Evolutionary conservation across 2,329 filamentous ascomycete species (phyloP).

Genomic region (Alternaria postmessia): DNA sequence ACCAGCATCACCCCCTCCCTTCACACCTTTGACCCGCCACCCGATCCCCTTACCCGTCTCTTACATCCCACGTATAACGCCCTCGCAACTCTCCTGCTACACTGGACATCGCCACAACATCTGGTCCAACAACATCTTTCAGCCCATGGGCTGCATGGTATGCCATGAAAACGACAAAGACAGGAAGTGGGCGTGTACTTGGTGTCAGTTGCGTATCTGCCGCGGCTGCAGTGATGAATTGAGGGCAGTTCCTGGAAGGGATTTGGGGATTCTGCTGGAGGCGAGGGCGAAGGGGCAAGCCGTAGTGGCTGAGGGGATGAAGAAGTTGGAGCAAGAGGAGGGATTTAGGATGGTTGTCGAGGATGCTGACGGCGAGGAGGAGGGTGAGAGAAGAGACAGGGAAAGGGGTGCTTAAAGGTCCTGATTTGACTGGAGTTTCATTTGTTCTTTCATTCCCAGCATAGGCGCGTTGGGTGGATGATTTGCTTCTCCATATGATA

Average conservation of each 20-base stretch:
- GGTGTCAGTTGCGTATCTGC: constrained; percentile 50
- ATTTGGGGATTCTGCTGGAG: constrained; percentile 30
- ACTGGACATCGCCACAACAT: constrained; percentile 37
- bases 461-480: neutral
- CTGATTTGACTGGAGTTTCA: neutral
- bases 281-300: constrained; percentile 12
- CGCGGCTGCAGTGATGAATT: constrained; percentile 38
- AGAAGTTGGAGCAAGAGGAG: neutral
- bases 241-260: constrained; percentile 23
- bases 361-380: constrained; percentile 2
- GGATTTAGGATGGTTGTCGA: constrained; percentile 18
- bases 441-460: neutral
- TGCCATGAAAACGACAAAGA: constrained; percentile 39
- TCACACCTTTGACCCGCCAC: constrained; percentile 33
- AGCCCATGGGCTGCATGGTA: constrained; percentile 48
- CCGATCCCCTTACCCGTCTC: constrained; percentile 20
- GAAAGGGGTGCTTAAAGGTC: neutral
- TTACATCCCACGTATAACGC: constrained; percentile 41
- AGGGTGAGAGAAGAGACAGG: constrained; percentile 3
- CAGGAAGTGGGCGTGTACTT: constrained; percentile 45
- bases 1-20: constrained; percentile 13
- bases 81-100: constrained; percentile 45
- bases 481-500: neutral
- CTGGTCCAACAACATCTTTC: constrained; percentile 42
- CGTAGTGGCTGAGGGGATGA: constrained; percentile 1